phyloP scores from a whole-genome alignment of 208 protist genomes.

The Leishmania braziliensis region DNA sequence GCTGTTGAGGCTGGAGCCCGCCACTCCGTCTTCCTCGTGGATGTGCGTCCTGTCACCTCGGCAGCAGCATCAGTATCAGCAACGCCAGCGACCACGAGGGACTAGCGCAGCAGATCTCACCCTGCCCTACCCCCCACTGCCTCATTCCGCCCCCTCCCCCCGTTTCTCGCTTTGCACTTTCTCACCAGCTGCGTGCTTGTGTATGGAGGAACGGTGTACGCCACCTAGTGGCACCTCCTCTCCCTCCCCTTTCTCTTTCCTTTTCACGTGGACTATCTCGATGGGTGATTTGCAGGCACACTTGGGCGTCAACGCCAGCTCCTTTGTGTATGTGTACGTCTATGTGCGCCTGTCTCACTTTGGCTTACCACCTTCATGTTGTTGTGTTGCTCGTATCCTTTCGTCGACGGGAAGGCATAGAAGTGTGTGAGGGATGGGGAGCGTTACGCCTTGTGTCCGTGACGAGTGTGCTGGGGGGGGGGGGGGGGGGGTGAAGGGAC shows the following conservation, averaged over 20 bases:
- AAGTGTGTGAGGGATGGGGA: background rate
- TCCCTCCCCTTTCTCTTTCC: background rate
- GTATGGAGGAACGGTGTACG: background rate
- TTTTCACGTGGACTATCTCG: background rate
- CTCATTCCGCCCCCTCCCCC: background rate
- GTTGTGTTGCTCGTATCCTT: background rate
- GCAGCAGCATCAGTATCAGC: background rate
- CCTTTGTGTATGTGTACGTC: too few species aligned
- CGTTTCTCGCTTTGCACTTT: background rate
- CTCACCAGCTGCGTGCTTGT: background rate
- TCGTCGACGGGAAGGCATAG: background rate
- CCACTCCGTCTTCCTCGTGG: slow-evolving; percentile 76
- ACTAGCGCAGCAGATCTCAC: background rate
- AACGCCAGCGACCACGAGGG: background rate
- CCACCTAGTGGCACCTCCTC: background rate
- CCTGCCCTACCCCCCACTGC: background rate
- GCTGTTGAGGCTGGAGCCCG: slow-evolving; percentile 54
- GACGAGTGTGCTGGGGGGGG: background rate
- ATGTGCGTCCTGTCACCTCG: slow-evolving; percentile 26
- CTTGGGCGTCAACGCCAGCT: background rate
- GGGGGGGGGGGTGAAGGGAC: background rate
- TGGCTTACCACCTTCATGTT: too few species aligned
- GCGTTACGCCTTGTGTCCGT: too few species aligned
- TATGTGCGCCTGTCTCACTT: too few species aligned
- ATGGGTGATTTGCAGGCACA: background rate